Evolutionary conservation across 2,329 filamentous ascomycete species (phyloP), one percentile per base, ranked within the genome.

Genomic region (Phoma sp.): DNA sequence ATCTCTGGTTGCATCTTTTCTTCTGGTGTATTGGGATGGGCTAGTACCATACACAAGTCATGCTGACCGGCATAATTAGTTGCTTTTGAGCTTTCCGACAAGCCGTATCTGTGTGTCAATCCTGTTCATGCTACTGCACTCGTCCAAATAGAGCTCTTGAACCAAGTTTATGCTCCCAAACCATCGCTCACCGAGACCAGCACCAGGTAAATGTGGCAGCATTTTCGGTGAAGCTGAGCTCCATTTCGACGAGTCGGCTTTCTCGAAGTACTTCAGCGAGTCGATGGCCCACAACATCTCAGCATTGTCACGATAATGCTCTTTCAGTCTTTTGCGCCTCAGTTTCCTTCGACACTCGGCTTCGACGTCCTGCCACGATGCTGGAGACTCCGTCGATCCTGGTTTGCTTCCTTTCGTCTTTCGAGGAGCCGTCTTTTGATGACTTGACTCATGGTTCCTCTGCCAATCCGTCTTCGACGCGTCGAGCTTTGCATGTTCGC

Each of bases 91-190:
- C 29, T 36, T 52, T 1, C 31, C n/a, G 6, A 29, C 6, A 21
- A 41, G 27, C 12, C 35, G 35, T 24, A 41, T 50, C 46, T 45
- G 51, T 7, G 51, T 49, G 15, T 55, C 52, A 38, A 73, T 71
- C 43, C 71, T 56, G 48, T 74, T 67, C 64, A 72, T 58, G 36
- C 68, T 69, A 45, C 67, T 70, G 63, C 68, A 71, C 53, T 74
- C 71, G 51, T 74, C 71, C 25, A 74, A 45, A 55, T 66, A 70
- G 4, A 74, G 55, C 39, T 63, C 67, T 41, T 73, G 68, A 37
- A 72, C 64, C 24, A 71, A 27, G 55, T 67, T 62, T 6, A 61
- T 57, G 36, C 69, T 71, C 0, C 67, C 66, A 47, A 68, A 72
- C 65, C 64, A 74, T 10, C 58, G 60, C 46, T 72, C 71, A 1